Evolutionary conservation across 2,329 filamentous ascomycete genomes (phyloP).

Genomic region (Colletotrichum theobromicola): DNA sequence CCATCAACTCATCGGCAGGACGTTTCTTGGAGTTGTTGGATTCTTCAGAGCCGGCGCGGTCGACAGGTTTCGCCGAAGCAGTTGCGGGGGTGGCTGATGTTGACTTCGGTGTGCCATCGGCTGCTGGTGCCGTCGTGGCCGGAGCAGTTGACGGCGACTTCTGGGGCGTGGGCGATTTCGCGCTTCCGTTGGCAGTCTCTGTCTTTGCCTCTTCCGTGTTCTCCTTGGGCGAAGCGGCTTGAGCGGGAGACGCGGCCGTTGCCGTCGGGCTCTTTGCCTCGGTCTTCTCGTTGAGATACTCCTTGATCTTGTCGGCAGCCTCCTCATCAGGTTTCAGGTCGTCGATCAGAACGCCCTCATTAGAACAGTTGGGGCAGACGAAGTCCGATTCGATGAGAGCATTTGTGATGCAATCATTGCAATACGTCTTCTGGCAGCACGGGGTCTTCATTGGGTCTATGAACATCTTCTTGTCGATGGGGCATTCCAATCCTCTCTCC

Average conservation of each 20-base stretch:
- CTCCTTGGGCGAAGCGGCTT: slow-evolving; percentile 33
- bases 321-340: slow-evolving; percentile 86
- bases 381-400: slow-evolving; percentile 98
- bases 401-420: slow-evolving; percentile 99
- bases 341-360: slow-evolving; percentile 91
- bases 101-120: slow-evolving; percentile 35
- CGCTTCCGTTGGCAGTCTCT: slow-evolving; percentile 16
- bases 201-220: slow-evolving; percentile 4
- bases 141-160: slow-evolving; percentile 32
- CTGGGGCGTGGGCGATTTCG: slow-evolving; percentile 30
- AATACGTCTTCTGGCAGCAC: slow-evolving; percentile 98
- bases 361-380: slow-evolving; percentile 89
- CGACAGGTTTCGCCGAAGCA: slow-evolving; percentile 26
- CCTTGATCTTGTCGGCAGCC: slow-evolving; percentile 77
- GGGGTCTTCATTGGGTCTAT: slow-evolving; percentile 99
- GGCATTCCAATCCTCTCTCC: slow-evolving; percentile 88
- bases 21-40: slow-evolving; percentile 73
- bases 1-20: slow-evolving; percentile 73
- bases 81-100: slow-evolving; percentile 31
- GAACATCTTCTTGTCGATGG: slow-evolving; percentile 97
- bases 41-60: slow-evolving; percentile 28
- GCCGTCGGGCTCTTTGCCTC: slow-evolving; percentile 56
- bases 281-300: slow-evolving; percentile 67
- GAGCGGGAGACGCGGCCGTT: slow-evolving; percentile 35
- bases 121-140: background rate